Evolutionary conservation across 116 monocot species (phyloP).

Genomic region (Dioscorea cayenensis): DNA sequence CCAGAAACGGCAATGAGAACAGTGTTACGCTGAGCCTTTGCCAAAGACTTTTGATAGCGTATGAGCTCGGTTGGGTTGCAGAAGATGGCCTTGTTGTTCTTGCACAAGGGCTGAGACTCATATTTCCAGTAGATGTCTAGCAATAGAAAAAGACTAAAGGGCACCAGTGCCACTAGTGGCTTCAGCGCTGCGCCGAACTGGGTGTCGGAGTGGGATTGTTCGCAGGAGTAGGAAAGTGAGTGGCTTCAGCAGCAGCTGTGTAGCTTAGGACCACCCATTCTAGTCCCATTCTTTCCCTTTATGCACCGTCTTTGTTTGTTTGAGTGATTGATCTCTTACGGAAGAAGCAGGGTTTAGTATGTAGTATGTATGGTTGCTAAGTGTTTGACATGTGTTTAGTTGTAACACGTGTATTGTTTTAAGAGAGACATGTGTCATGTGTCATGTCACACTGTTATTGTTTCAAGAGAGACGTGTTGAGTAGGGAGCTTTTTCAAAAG

Average conservation of each 20-base stretch:
- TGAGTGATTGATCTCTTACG: too few species aligned
- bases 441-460: too few species aligned
- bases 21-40: conserved; percentile 27
- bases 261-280: conserved; percentile 25
- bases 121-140: conserved; percentile 44
- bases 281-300: conserved; percentile 2
- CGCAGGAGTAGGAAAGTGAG: conserved; percentile 16
- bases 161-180: conserved; percentile 23
- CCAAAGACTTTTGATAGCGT: conserved; percentile 16
- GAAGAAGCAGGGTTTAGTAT: too few species aligned
- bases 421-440: too few species aligned
- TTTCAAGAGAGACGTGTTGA: too few species aligned
- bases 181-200: conserved; percentile 15
- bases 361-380: too few species aligned
- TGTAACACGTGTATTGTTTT: not conserved
- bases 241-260: conserved; percentile 11
- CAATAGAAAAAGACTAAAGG: conserved; percentile 30
- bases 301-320: too few species aligned
- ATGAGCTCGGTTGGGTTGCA: conserved; percentile 23
- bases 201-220: conserved; percentile 12
- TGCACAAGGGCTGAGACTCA: conserved; percentile 20
- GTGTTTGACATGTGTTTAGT: not conserved
- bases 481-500: too few species aligned
- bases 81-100: conserved; percentile 2
- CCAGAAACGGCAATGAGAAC: conserved; percentile 16